Evolutionary conservation across 2,329 filamentous ascomycete species (phyloP), one percentile per base, ranked within the genome.

Genomic region (Pseudocercospora fijiensis): DNA sequence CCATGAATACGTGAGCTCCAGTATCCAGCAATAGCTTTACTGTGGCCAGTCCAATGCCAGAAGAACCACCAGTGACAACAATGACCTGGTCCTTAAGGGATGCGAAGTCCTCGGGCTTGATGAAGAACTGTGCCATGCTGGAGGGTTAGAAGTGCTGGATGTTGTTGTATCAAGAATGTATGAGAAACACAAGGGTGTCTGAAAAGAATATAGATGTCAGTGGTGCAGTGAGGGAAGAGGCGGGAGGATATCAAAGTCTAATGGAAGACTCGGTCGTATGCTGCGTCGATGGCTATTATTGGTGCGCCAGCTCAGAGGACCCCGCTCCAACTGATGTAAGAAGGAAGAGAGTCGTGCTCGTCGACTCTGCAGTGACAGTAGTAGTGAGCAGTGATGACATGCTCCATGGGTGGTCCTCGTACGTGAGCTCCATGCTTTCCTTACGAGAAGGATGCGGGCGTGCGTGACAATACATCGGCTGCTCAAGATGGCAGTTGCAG

Each of bases 11-110:
- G 16, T 77, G 79, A 27, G 84, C 85, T 20, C 84, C 85, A 0
- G 82, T 73, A 0, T 79, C 75, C 7, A 87, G 76, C 13, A 87
- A 79, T 1, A 83, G 76, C 8, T 81, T 73, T 7, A 81, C 79
- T 0, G 85, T 86, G 60, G 83, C 83, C 13, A 86, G 79, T 30
- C 86, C 85, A 59, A 88, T 88, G 16, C 86, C 86, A 2, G 84
- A 86, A 0, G 83, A 84, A 61, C 83, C 83, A 56, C 85, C 85
- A 82, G 71, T 73, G 18, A 73, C 41, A 16, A 74, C 64, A 8
- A 70, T 66, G 24, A 70, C 64, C 28, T 70, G 67, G 49, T 62
- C 71, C 55, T 68, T 65, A 45, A 74, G 61, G 0, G 69, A 63
- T 2, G 63, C 41, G 27, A 70, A 66, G 58, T 72, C 67, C 10